Base-by-base conservation (phyloP, 345 rosid genomes). In the Stellera chamaejasme region DNA sequence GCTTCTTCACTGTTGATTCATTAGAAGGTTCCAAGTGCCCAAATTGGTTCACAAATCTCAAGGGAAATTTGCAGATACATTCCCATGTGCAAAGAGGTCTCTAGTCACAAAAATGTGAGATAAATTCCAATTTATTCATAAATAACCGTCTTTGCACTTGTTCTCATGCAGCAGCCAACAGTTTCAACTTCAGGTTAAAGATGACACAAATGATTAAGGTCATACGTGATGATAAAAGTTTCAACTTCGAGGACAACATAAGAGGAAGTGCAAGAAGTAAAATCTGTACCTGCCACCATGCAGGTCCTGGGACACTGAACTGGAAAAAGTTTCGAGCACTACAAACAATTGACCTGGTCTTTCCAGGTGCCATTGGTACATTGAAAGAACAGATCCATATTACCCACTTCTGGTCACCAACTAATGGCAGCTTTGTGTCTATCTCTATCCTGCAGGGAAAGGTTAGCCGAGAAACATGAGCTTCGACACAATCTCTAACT, bases 301-400 rank as follows among this genome's bases (percentile, higher is more conserved):
- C 83, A 2, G 94, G 77, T 28, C 99, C 96, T 7, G 99, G 99
- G 73, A 93, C 82, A 14, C 91, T 73, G 64, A 93, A 78, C 55
- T 93, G 96, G 66, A 93, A 89, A 83, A 93, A 93, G 71, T 93
- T 93, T 61, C 96, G 80, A 13, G 99, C 99, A 45, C 97, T 93
- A 55, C 99, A 89, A 66, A 89, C 99, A 2, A 89, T 93, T 48
- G 96, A 89, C 26, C 97, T 87, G 52, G 96, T 93, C 74, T 86
- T 93, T 62, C 99, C 99, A 45, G 97, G 99, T 62, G 96, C 94
- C 91, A 93, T 81, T 23, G 96, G 97, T 58, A 93, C 82, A 41
- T 93, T 89, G 75, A 93, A 89, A 53, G 99, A 93, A 69, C 97
- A 89, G 48, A 93, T 89, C 99, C 99, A 93, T 64, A 93, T 87